Evolutionary conservation across 2,329 filamentous ascomycete genomes (phyloP), one percentile per base, ranked within the genome.

Genomic region (Cladosporium sp.): DNA sequence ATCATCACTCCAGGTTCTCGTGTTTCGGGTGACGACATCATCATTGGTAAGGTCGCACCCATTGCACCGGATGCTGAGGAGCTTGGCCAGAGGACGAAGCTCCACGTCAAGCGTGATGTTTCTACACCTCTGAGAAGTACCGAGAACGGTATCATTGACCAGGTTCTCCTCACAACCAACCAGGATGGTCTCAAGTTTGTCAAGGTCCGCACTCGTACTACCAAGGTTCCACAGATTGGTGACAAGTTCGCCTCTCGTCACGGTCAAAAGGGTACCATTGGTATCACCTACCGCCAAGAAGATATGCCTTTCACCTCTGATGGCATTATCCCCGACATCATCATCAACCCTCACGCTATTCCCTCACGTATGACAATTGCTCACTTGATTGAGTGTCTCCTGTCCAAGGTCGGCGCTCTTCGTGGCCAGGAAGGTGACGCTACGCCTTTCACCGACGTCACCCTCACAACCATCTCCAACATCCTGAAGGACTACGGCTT

Each of bases 351-450:
- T 1, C 94, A 99, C 82, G 95, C 94, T 72, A 99, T 99, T 84
- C 94, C 94, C 0, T 99, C 94, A 58, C 94, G 94, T 85, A 99
- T 99, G 94, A 99, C 95, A 2, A 99, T 99, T 86, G 94, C 94
- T 69, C 94, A 99, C 82, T 92, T 99, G 84, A 96, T 99, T 73
- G 94, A 99, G 81, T 99, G 94, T 83, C 84, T 97, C 67, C 84
- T 99, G 59, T 96, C 91, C 74, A 99, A 99, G 75, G 94, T 99
- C 37, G 91, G 92, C 1, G 90, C 94, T 2, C 82, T 99, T 20
- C 90, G 92, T 75, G 95, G 94, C 43, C 90, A 92, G 75, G 94
- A 99, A 78, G 95, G 94, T 68, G 95, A 99, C 70, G 94, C 94
- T 1, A 99, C 94, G 0, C 94, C 95, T 0, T 99, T 99, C 74